Percentiles rank a stretch among this genome's conserved stretches.
Conservation (phyloP, 208 protist genomes). For the Crithidia bombi region DNA sequence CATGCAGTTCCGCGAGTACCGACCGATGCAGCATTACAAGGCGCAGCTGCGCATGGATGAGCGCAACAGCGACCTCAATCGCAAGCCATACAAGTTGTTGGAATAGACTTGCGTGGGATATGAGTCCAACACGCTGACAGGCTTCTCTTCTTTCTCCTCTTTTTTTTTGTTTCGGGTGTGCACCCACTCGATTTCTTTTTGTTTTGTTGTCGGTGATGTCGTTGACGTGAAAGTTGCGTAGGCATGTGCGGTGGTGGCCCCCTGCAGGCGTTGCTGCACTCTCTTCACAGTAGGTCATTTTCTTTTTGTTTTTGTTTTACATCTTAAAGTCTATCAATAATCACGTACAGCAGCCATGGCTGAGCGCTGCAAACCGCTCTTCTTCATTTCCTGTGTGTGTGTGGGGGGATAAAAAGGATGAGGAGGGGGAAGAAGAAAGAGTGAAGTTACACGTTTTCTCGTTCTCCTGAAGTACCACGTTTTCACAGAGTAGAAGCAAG, state of each 20-base stretch:
- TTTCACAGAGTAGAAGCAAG: too few species aligned
- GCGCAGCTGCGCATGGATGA: slow-evolving; percentile 91
- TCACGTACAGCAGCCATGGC: not conserved
- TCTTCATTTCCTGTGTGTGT: too few species aligned
- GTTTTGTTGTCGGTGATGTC: not conserved
- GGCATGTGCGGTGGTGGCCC: not conserved
- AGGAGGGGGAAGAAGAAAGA: too few species aligned
- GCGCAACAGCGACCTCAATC: slow-evolving; percentile 85
- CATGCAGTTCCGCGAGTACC: slow-evolving; percentile 94
- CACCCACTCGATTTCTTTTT: too few species aligned
- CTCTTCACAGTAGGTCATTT: slow-evolving; percentile 23
- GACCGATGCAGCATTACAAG: slow-evolving; percentile 90
- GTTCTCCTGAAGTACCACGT: too few species aligned
- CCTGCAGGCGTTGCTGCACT: not conserved
- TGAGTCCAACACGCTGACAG: too few species aligned
- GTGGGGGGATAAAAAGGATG: too few species aligned
- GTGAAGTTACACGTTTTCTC: too few species aligned
- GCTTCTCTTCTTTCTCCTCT: too few species aligned
- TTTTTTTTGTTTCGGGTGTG: too few species aligned
- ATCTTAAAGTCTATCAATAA: not conserved
- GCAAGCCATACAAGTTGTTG: slow-evolving; percentile 70
- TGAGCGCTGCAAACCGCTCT: too few species aligned
- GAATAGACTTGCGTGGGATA: slow-evolving; percentile 26
- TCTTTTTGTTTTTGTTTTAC: slow-evolving; percentile 5
- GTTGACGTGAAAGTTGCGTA: not conserved